These are phyloP conservation scores for Lagerstroemia speciosa DNA, from an alignment of 345 rosid species.

Conservation along the genomic window DNA sequence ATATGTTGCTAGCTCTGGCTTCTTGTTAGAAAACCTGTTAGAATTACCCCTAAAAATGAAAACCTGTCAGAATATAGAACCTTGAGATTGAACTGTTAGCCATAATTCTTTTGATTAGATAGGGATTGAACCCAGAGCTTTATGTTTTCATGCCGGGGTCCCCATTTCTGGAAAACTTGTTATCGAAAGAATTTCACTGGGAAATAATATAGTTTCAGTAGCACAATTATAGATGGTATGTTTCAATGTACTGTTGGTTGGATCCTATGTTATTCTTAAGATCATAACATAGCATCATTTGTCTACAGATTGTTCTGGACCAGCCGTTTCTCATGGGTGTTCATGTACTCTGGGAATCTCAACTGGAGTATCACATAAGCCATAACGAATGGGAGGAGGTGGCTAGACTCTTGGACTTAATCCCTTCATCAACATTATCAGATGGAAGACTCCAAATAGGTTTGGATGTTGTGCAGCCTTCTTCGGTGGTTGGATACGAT, in stretches of 20 bases:
- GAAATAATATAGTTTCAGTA: background rate
- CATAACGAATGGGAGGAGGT: constrained; percentile 97
- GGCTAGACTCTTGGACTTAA: constrained; percentile 56
- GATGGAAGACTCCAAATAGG: constrained; percentile 72
- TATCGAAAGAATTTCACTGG: background rate
- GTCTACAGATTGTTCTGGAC: constrained; percentile 81
- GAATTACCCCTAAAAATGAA: too few species aligned
- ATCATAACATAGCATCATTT: constrained; percentile 9
- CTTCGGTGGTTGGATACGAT: constrained; percentile 30
- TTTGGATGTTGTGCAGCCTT: constrained; percentile 50
- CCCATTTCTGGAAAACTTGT: background rate
- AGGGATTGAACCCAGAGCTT: background rate
- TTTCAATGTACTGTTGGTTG: background rate
- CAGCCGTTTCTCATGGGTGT: constrained; percentile 93
- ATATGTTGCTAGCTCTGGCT: background rate
- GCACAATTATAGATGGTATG: background rate
- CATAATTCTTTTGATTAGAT: background rate
- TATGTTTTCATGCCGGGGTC: background rate
- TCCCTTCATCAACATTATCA: constrained; percentile 57
- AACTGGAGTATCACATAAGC: constrained; percentile 72
- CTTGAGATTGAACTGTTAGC: background rate
- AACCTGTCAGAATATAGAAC: background rate
- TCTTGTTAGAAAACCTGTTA: background rate
- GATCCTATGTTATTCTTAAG: background rate
- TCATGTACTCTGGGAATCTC: constrained; percentile 90